A percentile compares a stretch with the other conserved stretches of the same genome.
These are phyloP conservation scores for Suhomyces choctaworum DNA, from an alignment of 1,139 yeast species.

Conservation along the genomic window DNA sequence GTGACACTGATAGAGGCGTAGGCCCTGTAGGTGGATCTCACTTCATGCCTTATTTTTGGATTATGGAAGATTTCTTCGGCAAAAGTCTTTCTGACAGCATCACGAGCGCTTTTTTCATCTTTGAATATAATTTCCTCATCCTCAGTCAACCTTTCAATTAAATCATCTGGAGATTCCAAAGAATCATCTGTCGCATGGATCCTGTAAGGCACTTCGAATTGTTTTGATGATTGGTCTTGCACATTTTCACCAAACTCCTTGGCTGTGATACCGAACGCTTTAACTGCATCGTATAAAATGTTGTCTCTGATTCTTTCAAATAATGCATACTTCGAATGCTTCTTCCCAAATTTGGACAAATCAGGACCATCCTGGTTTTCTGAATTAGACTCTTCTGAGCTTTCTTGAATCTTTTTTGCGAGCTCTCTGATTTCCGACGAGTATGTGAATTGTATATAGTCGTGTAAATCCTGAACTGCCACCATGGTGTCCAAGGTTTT, in stretches of 20 bases:
- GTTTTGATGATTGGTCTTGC: conserved; percentile 54
- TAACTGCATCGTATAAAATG: conserved; percentile 65
- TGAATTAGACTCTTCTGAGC: conserved; percentile 20
- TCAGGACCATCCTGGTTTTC: conserved; percentile 13
- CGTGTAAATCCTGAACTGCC: conserved; percentile 85
- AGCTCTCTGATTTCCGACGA: conserved; percentile 65
- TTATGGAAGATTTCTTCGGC: conserved; percentile 82
- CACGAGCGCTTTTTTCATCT: conserved; percentile 63
- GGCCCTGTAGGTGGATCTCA: conserved; percentile 67
- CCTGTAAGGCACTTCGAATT: conserved; percentile 53
- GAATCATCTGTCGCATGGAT: conserved; percentile 78
- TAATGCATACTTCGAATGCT: conserved; percentile 69
- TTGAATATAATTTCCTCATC: conserved; percentile 57
- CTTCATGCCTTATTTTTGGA: conserved; percentile 74
- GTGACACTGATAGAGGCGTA: conserved; percentile 73
- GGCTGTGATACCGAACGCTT: conserved; percentile 75
- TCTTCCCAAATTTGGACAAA: conserved; percentile 37
- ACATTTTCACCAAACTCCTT: conserved; percentile 84
- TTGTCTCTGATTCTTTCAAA: conserved; percentile 77
- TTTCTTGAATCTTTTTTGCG: conserved; percentile 23
- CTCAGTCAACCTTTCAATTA: conserved; percentile 57
- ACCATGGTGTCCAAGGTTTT: conserved; percentile 64
- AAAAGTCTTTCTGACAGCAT: conserved; percentile 71
- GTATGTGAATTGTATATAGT: conserved; percentile 78
- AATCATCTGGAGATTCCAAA: conserved; percentile 60